Evolutionary conservation across 2,329 filamentous ascomycete genomes (phyloP).

Genomic region (Apiospora phragmitis): DNA sequence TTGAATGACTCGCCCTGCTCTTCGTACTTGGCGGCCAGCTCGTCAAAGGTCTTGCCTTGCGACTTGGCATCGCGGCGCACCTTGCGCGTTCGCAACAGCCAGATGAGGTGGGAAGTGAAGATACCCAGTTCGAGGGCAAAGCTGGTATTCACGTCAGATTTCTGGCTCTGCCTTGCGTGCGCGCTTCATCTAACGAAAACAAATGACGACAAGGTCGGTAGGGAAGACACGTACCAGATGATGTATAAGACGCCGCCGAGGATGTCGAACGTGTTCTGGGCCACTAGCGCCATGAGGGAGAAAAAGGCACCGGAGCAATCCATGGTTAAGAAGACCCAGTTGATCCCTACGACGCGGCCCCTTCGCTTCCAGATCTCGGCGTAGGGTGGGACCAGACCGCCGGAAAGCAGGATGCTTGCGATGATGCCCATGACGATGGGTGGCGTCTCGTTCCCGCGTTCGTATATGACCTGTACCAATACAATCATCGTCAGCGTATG

Average conservation of each 20-base stretch:
- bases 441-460: constrained; percentile 52
- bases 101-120: constrained; percentile 58
- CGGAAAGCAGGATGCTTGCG: constrained; percentile 56
- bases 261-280: constrained; percentile 61
- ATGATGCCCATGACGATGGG: constrained; percentile 57
- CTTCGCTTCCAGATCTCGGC: constrained; percentile 62
- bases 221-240: constrained; percentile 59
- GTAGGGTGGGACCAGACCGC: constrained; percentile 61
- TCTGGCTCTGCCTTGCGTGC: no score
- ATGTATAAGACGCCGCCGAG: constrained; percentile 62
- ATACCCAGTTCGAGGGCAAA: constrained; percentile 60
- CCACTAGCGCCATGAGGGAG: constrained; percentile 62
- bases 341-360: constrained; percentile 62
- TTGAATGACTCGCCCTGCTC: constrained; percentile 32
- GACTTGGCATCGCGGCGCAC: constrained; percentile 52
- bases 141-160: constrained; percentile 31
- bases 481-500: no score
- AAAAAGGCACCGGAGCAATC: constrained; percentile 64
- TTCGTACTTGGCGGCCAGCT: constrained; percentile 42
- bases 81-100: constrained; percentile 55
- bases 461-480: no score
- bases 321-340: constrained; percentile 58
- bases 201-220: no score
- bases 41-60: constrained; percentile 55
- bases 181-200: no score